Evolutionary conservation across 495 filamentous ascomycete species (phyloP), one percentile per base, ranked within the genome.

Genomic region (Xylaria nigripes): DNA sequence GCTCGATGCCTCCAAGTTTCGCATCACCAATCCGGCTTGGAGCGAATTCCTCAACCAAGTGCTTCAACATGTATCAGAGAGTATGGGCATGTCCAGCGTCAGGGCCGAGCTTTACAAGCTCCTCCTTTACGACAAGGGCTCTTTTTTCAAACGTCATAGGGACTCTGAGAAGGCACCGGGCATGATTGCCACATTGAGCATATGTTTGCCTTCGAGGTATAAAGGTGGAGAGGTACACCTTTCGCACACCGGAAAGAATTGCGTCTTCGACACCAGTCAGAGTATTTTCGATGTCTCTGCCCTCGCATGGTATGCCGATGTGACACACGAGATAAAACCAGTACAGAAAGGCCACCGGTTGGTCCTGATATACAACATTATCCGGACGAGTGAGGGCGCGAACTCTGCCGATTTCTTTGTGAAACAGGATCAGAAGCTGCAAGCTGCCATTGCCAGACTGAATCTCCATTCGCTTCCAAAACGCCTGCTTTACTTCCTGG

Each of bases 161-260:
- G 78, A 82, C 59, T 70, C 72, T 0, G 77, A 81, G 50, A 81
- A 81, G 53, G 66, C 58, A 2, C 68, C 71, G 73, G 80, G 75
- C 73, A 59, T 58, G 58, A 36, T 82, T 51, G 78, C 65, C 15
- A 82, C 78, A 1, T 10, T 46, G 25, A 72, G 77, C 19, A 64
- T 81, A 19, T 69, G 64, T 36, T 59, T 80, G 4, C 78, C 78
- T 1, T 78, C 76, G 1, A 57, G 67, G 30, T 72, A 80, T 52
- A 58, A 67, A 27, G 77, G 78, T 12, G 76, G 79, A 0, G 68
- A 69, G 27, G 69, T 81, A 15, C 46, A 66, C 9, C 54, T 76
- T 13, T 60, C 60, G 8, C 45, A 46, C 25, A 25, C 45, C n/a
- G 45, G 45, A 24, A 27, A 10, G 6, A 46, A 46, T 21, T n/a